phyloP scores from a whole-genome alignment of 208 protist genomes.

The Trypanosoma theileri region DNA sequence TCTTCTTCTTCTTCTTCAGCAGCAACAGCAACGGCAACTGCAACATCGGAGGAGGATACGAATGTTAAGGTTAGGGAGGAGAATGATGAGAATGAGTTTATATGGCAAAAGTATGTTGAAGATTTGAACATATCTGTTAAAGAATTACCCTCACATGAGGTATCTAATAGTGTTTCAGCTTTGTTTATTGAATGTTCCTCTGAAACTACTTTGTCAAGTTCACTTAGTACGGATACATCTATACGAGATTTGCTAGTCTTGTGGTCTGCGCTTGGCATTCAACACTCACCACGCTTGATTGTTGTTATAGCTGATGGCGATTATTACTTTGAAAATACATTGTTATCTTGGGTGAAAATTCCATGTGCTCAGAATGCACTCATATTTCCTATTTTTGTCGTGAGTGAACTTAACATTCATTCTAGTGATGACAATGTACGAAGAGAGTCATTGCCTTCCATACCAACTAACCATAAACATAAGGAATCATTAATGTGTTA shows the following conservation, averaged over 20 bases:
- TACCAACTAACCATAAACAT: too few relatives aligned
- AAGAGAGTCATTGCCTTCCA: neutral
- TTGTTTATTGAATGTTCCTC: conserved; percentile 38
- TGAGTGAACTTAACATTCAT: conserved; percentile 26
- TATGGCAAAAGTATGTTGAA: neutral
- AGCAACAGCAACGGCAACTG: neutral
- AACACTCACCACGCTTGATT: conserved; percentile 14
- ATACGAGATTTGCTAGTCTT: conserved; percentile 32
- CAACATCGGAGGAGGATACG: too few relatives aligned
- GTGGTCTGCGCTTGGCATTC: conserved; percentile 32
- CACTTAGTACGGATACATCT: conserved; percentile 9
- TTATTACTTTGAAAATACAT: conserved; percentile 25
- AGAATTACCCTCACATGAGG: neutral
- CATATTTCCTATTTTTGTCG: conserved; percentile 59
- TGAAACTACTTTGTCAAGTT: neutral
- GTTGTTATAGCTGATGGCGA: conserved; percentile 44
- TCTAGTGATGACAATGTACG: neutral
- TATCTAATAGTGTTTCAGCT: conserved; percentile 24
- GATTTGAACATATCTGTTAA: neutral
- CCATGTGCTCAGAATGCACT: conserved; percentile 61
- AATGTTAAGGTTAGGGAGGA: neutral
- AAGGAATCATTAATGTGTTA: neutral
- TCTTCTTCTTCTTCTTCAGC: neutral
- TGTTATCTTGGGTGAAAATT: conserved; percentile 60
- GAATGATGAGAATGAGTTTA: conserved; percentile 9